Evolutionary conservation across 805 yeast genomes (phyloP).

Genomic region (Ascoidea asiatica): DNA sequence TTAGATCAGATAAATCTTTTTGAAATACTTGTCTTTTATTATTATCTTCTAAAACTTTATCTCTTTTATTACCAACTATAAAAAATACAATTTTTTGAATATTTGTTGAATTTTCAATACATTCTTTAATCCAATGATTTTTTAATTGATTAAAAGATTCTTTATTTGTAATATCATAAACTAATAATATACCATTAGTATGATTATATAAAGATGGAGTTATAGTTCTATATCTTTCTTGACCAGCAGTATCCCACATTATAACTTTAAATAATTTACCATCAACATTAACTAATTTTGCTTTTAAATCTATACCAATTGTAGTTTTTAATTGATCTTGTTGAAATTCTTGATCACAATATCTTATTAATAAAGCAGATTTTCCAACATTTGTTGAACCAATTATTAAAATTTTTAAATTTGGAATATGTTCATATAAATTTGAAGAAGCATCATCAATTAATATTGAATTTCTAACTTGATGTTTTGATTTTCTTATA

Average conservation of each 20-base stretch:
- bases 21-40: constrained; percentile 23
- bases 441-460: constrained; percentile 8
- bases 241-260: constrained; percentile 40
- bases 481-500: constrained; percentile 2
- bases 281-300: constrained; percentile 28
- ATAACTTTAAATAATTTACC: constrained; percentile 28
- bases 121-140: constrained; percentile 28
- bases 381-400: constrained; percentile 38
- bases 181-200: constrained; percentile 30
- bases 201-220: constrained; percentile 31
- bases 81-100: constrained; percentile 22
- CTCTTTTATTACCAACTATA: constrained; percentile 30
- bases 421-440: constrained; percentile 9
- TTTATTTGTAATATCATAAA: constrained; percentile 28
- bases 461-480: constrained; percentile 6
- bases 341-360: constrained; percentile 19
- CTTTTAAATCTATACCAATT: constrained; percentile 33
- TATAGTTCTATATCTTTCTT: constrained; percentile 32
- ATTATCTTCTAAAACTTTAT: constrained; percentile 18
- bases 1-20: constrained; percentile 22
- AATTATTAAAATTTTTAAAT: constrained; percentile 21
- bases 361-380: constrained; percentile 29
- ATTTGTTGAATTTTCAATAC: constrained; percentile 21
- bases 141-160: constrained; percentile 23
- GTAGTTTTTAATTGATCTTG: constrained; percentile 25